These are phyloP conservation scores for Protoeuglena noctilucae DNA, from an alignment of 139 green algal genomes.

Conservation along the genomic window DNA sequence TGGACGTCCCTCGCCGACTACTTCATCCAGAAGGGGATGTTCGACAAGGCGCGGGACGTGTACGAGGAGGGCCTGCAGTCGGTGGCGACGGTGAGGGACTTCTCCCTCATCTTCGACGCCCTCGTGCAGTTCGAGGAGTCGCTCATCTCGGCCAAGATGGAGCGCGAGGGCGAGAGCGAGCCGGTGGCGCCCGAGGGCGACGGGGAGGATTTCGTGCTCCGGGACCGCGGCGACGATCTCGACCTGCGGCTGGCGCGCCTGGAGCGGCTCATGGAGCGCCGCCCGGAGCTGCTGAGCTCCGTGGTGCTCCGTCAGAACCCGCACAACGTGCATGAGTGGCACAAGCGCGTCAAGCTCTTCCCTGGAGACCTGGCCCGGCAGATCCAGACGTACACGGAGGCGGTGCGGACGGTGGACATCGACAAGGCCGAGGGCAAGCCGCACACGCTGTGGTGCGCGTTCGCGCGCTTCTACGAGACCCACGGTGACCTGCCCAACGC, in stretches of 20 bases:
- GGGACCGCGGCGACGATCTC: slow-evolving; percentile 63
- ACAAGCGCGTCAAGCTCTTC: slow-evolving; percentile 88
- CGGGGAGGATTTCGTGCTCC: slow-evolving; percentile 56
- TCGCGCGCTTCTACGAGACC: slow-evolving; percentile 93
- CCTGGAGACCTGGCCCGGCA: slow-evolving; percentile 61
- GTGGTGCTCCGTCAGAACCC: slow-evolving; percentile 96
- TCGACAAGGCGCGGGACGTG: slow-evolving; percentile 89
- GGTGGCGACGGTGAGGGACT: slow-evolving; percentile 59
- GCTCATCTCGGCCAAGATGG: slow-evolving; percentile 65
- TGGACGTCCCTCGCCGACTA: slow-evolving; percentile 93
- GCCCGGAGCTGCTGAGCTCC: slow-evolving; percentile 68
- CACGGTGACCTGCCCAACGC: slow-evolving; percentile 81
- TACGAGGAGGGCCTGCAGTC: slow-evolving; percentile 86
- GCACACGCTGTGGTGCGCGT: slow-evolving; percentile 64
- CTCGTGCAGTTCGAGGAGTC: slow-evolving; percentile 83
- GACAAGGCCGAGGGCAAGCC: slow-evolving; percentile 17
- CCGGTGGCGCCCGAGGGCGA: slow-evolving; percentile 16
- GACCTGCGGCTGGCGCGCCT: slow-evolving; percentile 86
- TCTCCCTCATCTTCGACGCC: slow-evolving; percentile 93
- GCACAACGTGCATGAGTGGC: slow-evolving; percentile 89
- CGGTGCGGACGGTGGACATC: slow-evolving; percentile 15
- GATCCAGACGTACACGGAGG: slow-evolving; percentile 86
- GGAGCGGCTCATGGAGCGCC: slow-evolving; percentile 61
- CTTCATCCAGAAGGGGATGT: slow-evolving; percentile 85
- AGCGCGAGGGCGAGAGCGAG: slow-evolving; percentile 20